Conservation (phyloP, 805 yeast genomes). For the Cyberlindnera bimundalis region DNA sequence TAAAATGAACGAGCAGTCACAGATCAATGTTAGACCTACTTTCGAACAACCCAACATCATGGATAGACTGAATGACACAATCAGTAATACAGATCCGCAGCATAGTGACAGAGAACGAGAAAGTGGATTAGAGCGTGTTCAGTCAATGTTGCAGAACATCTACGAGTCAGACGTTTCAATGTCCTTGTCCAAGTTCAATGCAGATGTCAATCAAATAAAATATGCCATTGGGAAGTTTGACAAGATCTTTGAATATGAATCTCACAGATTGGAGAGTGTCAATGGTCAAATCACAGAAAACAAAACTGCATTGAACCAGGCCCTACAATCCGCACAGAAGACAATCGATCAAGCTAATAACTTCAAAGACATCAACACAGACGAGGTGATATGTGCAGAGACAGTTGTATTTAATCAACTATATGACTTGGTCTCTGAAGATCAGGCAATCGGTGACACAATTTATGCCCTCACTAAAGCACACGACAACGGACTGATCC, state of each 20-base stretch:
- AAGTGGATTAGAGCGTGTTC: slow-evolving; percentile 14
- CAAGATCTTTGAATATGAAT: slow-evolving; percentile 35
- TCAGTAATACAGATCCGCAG: neutral
- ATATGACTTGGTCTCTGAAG: slow-evolving; percentile 60
- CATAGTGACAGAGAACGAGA: slow-evolving; percentile 9
- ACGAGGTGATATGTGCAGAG: slow-evolving; percentile 46
- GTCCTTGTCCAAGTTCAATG: slow-evolving; percentile 19
- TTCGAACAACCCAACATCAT: slow-evolving; percentile 25
- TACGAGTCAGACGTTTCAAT: slow-evolving; percentile 25
- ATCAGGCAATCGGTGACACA: slow-evolving; percentile 70
- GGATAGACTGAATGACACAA: slow-evolving; percentile 14
- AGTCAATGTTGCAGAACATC: slow-evolving; percentile 23
- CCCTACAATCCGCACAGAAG: slow-evolving; percentile 29
- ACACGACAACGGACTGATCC: slow-evolving; percentile 45
- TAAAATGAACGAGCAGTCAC: slow-evolving; percentile 12
- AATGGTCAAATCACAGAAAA: slow-evolving; percentile 29
- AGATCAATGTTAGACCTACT: slow-evolving; percentile 3
- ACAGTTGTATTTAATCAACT: slow-evolving; percentile 56
- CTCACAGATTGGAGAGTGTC: slow-evolving; percentile 26
- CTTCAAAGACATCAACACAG: slow-evolving; percentile 35
- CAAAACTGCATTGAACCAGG: slow-evolving; percentile 27
- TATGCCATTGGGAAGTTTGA: slow-evolving; percentile 37
- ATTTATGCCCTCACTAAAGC: slow-evolving; percentile 54
- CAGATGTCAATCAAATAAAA: slow-evolving; percentile 27
- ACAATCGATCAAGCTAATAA: slow-evolving; percentile 32